A percentile compares a stretch with the other conserved stretches of the same genome.
Evolutionary conservation across 2,329 filamentous ascomycete genomes (phyloP).

Genomic region (Apiospora saccharicola): DNA sequence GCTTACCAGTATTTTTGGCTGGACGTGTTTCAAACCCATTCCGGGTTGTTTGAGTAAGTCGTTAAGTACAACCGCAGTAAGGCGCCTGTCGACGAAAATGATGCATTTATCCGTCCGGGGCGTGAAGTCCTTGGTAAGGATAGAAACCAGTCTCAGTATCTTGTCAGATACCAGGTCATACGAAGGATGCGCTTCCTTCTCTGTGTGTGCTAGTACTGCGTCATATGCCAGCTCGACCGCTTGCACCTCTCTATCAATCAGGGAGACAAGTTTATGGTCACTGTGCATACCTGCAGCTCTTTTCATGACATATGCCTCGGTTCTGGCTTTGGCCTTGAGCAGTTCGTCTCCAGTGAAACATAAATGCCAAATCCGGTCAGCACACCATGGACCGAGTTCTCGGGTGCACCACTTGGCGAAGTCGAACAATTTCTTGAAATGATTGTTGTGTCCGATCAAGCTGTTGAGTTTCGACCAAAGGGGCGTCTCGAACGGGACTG

Average conservation of each 20-base stretch:
- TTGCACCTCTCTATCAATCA: constrained; percentile 35
- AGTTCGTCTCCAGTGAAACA: constrained; percentile 69
- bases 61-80: constrained; percentile 77
- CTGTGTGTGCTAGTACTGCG: constrained; percentile 38
- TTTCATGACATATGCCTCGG: constrained; percentile 49
- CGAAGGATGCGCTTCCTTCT: not conserved
- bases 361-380: constrained; percentile 81
- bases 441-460: constrained; percentile 48
- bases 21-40: constrained; percentile 65
- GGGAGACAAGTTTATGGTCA: constrained; percentile 34
- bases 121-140: constrained; percentile 70
- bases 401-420: constrained; percentile 67
- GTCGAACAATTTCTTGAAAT: constrained; percentile 64
- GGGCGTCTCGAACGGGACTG: constrained; percentile 64
- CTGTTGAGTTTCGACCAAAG: constrained; percentile 66
- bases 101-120: constrained; percentile 74
- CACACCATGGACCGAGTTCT: constrained; percentile 82
- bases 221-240: constrained; percentile 65
- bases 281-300: constrained; percentile 35
- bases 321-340: constrained; percentile 65
- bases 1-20: constrained; percentile 62
- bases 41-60: constrained; percentile 67
- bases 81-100: constrained; percentile 82
- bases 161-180: not conserved
- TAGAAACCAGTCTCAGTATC: constrained; percentile 37